These are phyloP conservation scores for Pestalotiopsis sp. DNA, from an alignment of 2,329 filamentous ascomycete species.

Conservation along the genomic window DNA sequence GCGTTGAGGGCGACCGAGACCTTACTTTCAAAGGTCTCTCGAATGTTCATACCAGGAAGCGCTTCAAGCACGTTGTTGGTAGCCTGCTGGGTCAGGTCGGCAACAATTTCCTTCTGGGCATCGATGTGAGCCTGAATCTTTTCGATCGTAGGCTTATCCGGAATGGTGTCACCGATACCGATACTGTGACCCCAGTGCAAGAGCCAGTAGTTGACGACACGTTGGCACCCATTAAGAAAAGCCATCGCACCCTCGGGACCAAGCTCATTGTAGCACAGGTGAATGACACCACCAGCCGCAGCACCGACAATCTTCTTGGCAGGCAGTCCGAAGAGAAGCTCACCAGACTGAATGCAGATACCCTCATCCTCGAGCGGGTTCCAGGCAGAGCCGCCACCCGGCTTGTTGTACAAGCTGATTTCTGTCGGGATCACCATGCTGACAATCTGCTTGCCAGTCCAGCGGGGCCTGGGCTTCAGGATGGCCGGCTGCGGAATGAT, in stretches of 20 bases:
- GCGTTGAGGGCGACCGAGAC: slow-evolving; percentile 93
- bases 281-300: slow-evolving; percentile 85
- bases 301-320: slow-evolving; percentile 96
- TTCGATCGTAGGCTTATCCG: slow-evolving; percentile 80
- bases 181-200: slow-evolving; percentile 96
- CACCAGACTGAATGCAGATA: slow-evolving; percentile 80
- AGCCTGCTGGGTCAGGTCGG: slow-evolving; percentile 73
- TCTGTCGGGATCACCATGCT: slow-evolving; percentile 89
- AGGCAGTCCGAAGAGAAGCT: slow-evolving; percentile 87
- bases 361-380: slow-evolving; percentile 75
- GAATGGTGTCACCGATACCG: slow-evolving; percentile 97
- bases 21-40: slow-evolving; percentile 97
- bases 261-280: slow-evolving; percentile 95
- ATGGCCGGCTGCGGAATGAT: slow-evolving; percentile 93
- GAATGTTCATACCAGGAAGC: slow-evolving; percentile 97
- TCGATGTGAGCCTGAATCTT: slow-evolving; percentile 84
- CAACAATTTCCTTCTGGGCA: slow-evolving; percentile 80
- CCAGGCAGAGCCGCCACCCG: slow-evolving; percentile 55
- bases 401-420: slow-evolving; percentile 76
- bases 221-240: slow-evolving; percentile 95
- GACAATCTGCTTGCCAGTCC: slow-evolving; percentile 98
- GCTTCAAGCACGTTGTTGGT: slow-evolving; percentile 87
- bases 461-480: slow-evolving; percentile 85
- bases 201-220: slow-evolving; percentile 96
- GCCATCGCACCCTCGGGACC: slow-evolving; percentile 83